Evolutionary conservation across 208 protist genomes (phyloP).

Genomic region (Wallacemonas sp.): DNA sequence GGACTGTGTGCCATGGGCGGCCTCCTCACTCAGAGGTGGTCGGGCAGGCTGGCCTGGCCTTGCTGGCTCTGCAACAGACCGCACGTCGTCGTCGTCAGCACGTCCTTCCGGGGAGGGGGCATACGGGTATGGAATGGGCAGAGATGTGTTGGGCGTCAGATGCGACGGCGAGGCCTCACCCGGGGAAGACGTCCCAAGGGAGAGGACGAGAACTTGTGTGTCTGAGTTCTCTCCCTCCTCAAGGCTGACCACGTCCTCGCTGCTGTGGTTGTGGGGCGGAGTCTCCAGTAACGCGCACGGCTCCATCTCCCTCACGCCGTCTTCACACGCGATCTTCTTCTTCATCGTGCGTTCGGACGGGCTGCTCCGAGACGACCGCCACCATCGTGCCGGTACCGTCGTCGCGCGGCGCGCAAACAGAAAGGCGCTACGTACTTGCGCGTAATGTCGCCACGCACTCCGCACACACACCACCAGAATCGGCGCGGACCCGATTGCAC

Average conservation of each 20-base stretch:
- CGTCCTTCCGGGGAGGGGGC: background rate
- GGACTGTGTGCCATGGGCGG: too few relatives aligned
- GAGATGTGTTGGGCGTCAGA: background rate
- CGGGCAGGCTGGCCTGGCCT: background rate
- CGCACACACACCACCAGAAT: constrained; percentile 33
- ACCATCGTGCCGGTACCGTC: constrained; percentile 2
- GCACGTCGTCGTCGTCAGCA: background rate
- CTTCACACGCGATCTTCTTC: background rate
- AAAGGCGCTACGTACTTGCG: constrained; percentile 26
- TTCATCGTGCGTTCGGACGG: background rate
- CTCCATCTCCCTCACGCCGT: too few relatives aligned
- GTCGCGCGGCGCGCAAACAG: constrained; percentile 23
- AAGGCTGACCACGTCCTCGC: background rate
- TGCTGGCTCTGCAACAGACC: background rate
- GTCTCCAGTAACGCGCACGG: too few relatives aligned
- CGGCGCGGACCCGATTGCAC: background rate
- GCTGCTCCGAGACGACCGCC: background rate
- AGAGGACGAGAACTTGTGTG: background rate
- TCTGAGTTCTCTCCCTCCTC: background rate
- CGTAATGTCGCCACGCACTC: constrained; percentile 30
- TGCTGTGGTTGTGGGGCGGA: background rate
- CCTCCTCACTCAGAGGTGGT: too few relatives aligned
- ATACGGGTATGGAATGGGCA: background rate
- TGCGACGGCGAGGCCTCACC: background rate
- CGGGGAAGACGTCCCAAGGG: background rate